Evolutionary conservation across 257 asterid genomes (phyloP), one percentile per base, ranked within the genome.

Genomic region (Nicotiana benthamiana): DNA sequence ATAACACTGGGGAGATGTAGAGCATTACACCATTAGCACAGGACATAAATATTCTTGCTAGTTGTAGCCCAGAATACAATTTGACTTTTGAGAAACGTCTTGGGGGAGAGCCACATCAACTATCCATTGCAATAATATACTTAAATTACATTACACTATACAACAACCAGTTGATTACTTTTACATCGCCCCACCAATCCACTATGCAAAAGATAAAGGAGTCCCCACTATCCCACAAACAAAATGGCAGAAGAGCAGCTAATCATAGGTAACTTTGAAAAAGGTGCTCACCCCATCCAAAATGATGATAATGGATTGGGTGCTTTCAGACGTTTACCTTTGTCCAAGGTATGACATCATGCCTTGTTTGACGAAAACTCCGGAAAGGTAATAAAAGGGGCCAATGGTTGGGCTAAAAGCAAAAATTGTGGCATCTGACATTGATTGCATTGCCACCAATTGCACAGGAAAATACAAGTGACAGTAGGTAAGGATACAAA

Each of bases 221-320:
- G 82, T 81, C 89, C 91, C 89, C 87, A 84, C 87, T 66, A 86
- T 81, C 85, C 89, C 90, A 86, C 90, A 72, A 40, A 56, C 74
- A 67, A 78, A 84, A 80, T 80, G 75, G 61, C 4, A 15, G 27
- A 46, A 75, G 67, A 65, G 63, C 43, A 77, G 54, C 76, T 66
- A 67, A 86, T 79, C 80, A 84, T 76, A 80, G 88, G 86, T 79
- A 75, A 78, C 82, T 80, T 84, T 72, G 75, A 78, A 80, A 52
- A 80, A 82, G 80, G 59, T 51, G 79, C 86, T 77, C 80, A 86
- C 80, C 77, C 82, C 81, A 75, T 56, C 79, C 51, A 70, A 83
- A 84, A 75, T 52, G 66, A 79, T 78, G 79, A 24, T 79, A 82
- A 59, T 75, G 82, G 51, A 79, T 32, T n/a, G 36, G 83, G 80